Base-by-base conservation (phyloP, 106 monocot species). In the Allium sativum region DNA sequence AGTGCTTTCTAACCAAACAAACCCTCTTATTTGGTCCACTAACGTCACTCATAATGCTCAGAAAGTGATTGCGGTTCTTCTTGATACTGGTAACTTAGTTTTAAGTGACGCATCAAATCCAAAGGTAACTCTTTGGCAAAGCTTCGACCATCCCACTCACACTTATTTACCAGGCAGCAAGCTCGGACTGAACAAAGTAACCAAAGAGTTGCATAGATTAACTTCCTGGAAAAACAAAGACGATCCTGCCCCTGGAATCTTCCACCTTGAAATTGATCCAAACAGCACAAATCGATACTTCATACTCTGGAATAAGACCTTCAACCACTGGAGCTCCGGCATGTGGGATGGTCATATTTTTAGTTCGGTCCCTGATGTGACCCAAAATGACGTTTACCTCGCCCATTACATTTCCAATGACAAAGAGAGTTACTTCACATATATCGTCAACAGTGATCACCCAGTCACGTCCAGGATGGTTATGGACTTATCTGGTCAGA, bases 81-180 rank as follows among this genome's bases (percentile, higher is more conserved):
- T 42, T 12, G 78, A 74, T 43, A 67, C 60, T 1, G 77, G 82
- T 12, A 78, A 82, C 70, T 58, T 82, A 31, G 73, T 82, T 16
- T 46, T 82, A 8, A 68, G 44, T 59, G 21, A 50, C 7, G 17
- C 10, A 20, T 73, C 52, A 18, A 48, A 73, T 58, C 67, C 75
- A 1, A 44, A 52, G 9, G 14, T 47, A 3, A 15, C 42, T n/a
- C 42, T 62, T 0, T 82, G 82, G 82, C 77, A 82, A 52, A 82
- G 82, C 61, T 70, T 82, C 43, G 69, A 74, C 10, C 73, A 82
- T 51, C 82, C 77, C 18, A 73, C 82, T 0, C 52, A 82, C 44
- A 62, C 77, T 41, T 40, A 15, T 46, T 72, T 88, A 3, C 88
- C 80, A 10, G 77, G 77, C 0, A 68, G 65, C 46, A 83, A 75